Conservation (phyloP, 1,139 yeast genomes). For the Ogataea hybrid region DNA sequence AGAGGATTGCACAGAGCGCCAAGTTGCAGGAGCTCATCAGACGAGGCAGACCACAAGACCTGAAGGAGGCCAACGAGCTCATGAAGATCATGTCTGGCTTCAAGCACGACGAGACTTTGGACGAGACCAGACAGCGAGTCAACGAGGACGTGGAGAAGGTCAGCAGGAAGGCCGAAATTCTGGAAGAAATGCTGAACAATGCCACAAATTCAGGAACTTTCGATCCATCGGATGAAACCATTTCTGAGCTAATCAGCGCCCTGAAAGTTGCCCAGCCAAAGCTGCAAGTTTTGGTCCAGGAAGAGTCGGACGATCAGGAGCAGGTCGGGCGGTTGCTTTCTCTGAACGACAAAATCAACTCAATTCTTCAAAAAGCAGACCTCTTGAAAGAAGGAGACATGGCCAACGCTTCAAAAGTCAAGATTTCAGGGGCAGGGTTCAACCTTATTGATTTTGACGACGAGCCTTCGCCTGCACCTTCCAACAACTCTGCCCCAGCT, state of each 20-base stretch:
- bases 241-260: conserved; percentile 73
- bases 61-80: conserved; percentile 91
- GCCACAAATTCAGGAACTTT: conserved; percentile 47
- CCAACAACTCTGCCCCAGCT: conserved; percentile 34
- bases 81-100: conserved; percentile 99
- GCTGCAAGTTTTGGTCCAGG: conserved; percentile 76
- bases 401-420: conserved; percentile 57
- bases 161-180: conserved; percentile 80
- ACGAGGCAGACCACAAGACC: conserved; percentile 93
- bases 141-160: conserved; percentile 83
- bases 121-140: conserved; percentile 72
- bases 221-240: conserved; percentile 66
- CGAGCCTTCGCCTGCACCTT: conserved; percentile 28
- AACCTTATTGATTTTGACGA: conserved; percentile 81
- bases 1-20: conserved; percentile 88
- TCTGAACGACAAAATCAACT: conserved; percentile 76
- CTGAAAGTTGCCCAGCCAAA: conserved; percentile 87
- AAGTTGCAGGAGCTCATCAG: conserved; percentile 93
- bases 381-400: conserved; percentile 64
- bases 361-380: conserved; percentile 65
- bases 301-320: conserved; percentile 67
- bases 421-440: conserved; percentile 43
- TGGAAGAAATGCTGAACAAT: conserved; percentile 79
- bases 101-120: conserved; percentile 66
- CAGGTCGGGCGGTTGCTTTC: conserved; percentile 58